These are phyloP conservation scores for Penicillium sp. DNA, from an alignment of 2,329 filamentous ascomycete genomes.

Conservation along the genomic window DNA sequence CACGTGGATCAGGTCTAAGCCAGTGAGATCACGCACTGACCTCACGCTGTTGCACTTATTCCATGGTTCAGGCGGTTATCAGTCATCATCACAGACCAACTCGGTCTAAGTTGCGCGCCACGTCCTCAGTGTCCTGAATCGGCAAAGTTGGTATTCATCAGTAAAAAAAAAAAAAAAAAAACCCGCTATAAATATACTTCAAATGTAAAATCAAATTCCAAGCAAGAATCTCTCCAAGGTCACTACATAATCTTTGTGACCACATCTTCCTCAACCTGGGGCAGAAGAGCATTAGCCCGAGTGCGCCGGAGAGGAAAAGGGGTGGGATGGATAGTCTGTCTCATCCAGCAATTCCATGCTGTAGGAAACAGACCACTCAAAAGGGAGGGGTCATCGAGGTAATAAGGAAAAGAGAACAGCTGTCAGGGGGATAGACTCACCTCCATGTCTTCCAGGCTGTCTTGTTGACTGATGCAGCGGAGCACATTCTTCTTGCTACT, in stretches of 20 bases:
- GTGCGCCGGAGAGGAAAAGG: slow-evolving; percentile 12
- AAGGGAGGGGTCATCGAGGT: neutral
- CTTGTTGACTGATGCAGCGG: slow-evolving; percentile 92
- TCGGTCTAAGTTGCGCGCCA: slow-evolving; percentile 27
- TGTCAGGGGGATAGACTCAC: slow-evolving; percentile 58
- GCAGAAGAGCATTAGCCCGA: slow-evolving; percentile 42
- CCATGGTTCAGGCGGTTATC: slow-evolving; percentile 5
- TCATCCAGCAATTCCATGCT: neutral
- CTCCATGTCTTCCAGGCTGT: slow-evolving; percentile 98
- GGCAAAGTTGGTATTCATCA: slow-evolving; percentile 33
- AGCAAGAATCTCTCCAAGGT: slow-evolving; percentile 24
- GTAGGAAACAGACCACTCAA: neutral
- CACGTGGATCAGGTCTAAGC: slow-evolving; percentile 37
- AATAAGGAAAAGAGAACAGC: slow-evolving; percentile 1
- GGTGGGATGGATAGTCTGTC: neutral
- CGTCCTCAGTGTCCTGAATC: slow-evolving; percentile 32
- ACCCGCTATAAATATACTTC: neutral
- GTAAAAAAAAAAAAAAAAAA: slow-evolving; percentile 19
- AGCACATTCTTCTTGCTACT: slow-evolving; percentile 99
- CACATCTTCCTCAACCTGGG: slow-evolving; percentile 79
- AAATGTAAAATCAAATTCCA: slow-evolving; percentile 16
- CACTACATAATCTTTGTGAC: slow-evolving; percentile 83
- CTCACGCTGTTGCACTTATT: slow-evolving; percentile 33
- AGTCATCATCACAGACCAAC: slow-evolving; percentile 26
- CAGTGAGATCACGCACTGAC: slow-evolving; percentile 43